A percentile compares a stretch with the other conserved stretches of the same genome.
Evolutionary conservation across 176 grass and related monocot genomes (phyloP).

Genomic region (Lolium multiflorum): DNA sequence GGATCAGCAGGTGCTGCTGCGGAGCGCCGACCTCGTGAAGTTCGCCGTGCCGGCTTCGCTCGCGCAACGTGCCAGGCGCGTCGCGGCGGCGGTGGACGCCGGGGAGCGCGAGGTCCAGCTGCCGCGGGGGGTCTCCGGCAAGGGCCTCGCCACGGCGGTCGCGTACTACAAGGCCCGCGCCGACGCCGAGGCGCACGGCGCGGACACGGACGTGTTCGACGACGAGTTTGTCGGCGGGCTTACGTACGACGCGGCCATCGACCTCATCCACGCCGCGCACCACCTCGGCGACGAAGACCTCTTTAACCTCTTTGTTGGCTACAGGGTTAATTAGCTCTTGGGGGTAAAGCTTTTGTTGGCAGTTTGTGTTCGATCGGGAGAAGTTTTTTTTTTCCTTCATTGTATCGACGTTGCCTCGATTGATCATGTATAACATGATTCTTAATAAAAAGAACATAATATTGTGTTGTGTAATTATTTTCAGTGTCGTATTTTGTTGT

Average conservation of each 20-base stretch:
- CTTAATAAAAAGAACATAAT: no score
- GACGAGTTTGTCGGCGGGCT: constrained; percentile 9
- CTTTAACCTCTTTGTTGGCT: not conserved
- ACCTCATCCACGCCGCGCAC: constrained; percentile 41
- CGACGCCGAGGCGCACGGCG: not conserved
- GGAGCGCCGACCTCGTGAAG: constrained; percentile 35
- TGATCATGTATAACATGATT: no score
- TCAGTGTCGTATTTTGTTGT: no score
- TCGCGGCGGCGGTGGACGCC: not conserved
- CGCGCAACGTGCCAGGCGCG: not conserved
- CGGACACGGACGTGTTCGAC: not conserved
- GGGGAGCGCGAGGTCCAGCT: not conserved
- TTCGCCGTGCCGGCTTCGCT: constrained; percentile 23
- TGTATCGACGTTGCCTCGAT: no score
- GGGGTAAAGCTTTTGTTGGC: no score
- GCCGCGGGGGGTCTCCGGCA: constrained; percentile 10
- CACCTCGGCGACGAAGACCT: constrained; percentile 21
- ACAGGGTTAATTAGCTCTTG: not conserved
- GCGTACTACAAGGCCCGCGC: constrained; percentile 39
- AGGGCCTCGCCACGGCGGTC: constrained; percentile 21
- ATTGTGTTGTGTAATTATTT: no score
- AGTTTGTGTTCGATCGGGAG: no score
- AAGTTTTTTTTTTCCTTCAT: no score
- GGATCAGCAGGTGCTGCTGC: not conserved
- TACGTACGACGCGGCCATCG: constrained; percentile 29